A percentile compares a stretch with the other conserved stretches of the same genome.
Evolutionary conservation across 257 asterid genomes (phyloP).

Genomic region (Linderniella brevidens): DNA sequence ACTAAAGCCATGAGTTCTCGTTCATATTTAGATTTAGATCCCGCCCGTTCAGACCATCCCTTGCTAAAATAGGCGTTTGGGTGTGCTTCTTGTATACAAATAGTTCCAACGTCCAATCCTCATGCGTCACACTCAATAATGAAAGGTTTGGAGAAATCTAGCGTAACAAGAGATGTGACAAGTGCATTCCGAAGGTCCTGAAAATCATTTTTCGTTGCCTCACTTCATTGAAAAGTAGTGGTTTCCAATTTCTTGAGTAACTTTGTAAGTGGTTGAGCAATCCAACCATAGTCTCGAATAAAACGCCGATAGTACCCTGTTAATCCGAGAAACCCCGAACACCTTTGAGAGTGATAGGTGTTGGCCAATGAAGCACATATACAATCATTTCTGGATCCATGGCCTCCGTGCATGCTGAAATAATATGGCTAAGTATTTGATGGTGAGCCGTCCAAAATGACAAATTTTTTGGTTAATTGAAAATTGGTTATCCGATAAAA

Average conservation of each 20-base stretch:
- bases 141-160: background rate
- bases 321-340: constrained; percentile 4
- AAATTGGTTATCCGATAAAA: background rate
- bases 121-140: constrained; percentile 1
- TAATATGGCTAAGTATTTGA: background rate
- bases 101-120: no score
- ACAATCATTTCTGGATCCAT: background rate
- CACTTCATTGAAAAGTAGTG: background rate
- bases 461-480: background rate
- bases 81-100: no score
- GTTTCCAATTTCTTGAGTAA: background rate
- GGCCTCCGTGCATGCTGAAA: background rate
- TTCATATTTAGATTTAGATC: constrained; percentile 2
- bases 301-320: no score
- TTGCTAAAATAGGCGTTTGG: constrained; percentile 3
- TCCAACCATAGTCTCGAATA: background rate
- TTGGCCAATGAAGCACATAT: background rate
- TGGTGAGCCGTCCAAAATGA: background rate
- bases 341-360: background rate
- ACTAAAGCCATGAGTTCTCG: background rate
- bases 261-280: background rate
- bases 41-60: background rate
- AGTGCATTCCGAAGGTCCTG: background rate
- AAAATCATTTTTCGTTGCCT: background rate
- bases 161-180: background rate